phyloP scores from a whole-genome alignment of 2,329 filamentous ascomycete genomes.

The Albophoma yamanashiensis region DNA sequence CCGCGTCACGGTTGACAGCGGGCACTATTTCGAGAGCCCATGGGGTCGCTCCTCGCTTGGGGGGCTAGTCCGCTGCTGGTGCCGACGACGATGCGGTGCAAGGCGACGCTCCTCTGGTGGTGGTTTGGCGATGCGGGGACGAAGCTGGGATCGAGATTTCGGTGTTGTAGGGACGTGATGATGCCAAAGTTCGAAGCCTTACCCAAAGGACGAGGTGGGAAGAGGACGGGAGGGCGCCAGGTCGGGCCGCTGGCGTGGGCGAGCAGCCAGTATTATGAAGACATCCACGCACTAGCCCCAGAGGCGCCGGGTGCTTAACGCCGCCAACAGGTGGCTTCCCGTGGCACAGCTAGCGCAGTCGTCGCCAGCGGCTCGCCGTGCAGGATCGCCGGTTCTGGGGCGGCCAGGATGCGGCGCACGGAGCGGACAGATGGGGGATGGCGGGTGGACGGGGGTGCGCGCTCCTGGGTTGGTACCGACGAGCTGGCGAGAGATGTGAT shows the following conservation, averaged over 20 bases:
- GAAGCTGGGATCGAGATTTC: neutral
- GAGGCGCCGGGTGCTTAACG: slow-evolving; percentile 9
- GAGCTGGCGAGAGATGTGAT: neutral
- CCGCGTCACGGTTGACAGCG: neutral
- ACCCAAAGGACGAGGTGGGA: neutral
- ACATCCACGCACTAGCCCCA: slow-evolving; percentile 17
- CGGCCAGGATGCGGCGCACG: neutral
- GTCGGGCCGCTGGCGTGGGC: neutral
- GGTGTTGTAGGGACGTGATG: neutral
- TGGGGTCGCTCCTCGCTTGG: neutral
- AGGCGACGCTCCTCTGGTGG: neutral
- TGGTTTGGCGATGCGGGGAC: neutral
- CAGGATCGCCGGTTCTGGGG: neutral
- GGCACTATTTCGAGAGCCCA: neutral
- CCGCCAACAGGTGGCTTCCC: slow-evolving; percentile 13
- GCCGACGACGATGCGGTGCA: neutral
- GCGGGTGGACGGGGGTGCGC: neutral
- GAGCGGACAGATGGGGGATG: neutral
- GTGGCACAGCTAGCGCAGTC: slow-evolving; percentile 9
- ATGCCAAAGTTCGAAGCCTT: neutral
- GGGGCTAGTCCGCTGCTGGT: neutral
- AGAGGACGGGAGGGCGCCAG: neutral
- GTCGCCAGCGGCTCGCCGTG: neutral
- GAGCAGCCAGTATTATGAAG: slow-evolving; percentile 11
- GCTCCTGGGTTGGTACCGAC: neutral